Evolutionary conservation across 345 rosid genomes (phyloP), one percentile per base, ranked within the genome.

Genomic region (Lagerstroemia speciosa): DNA sequence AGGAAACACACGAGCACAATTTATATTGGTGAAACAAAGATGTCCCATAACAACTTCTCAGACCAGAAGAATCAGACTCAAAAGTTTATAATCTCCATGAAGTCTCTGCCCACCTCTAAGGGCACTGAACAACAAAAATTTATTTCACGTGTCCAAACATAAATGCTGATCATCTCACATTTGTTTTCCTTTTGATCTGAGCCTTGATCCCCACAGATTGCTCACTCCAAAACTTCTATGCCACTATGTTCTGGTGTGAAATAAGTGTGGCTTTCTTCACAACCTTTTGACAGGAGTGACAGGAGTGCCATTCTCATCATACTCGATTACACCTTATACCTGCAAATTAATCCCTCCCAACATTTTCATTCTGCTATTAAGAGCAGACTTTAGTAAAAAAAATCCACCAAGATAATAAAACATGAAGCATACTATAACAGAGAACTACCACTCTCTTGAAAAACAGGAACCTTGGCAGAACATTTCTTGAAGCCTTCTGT

Each of bases 381-480:
- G 16, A 43, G 48, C 16, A 12, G 48, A 5, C 6, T 12, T 12
- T 2, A 43, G 11, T 6, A 43, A n/a, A n/a, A n/a, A n/a, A n/a
- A n/a, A n/a, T n/a, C n/a, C n/a, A n/a, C n/a, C n/a, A n/a, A n/a
- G n/a, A n/a, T n/a, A n/a, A n/a, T n/a, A n/a, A 43, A 43, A 12
- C 48, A 2, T 43, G n/a, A 46, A 50, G 68, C 64, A 37, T 40
- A 15, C 33, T 65, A 46, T 15, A 57, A 11, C 34, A 43, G 55
- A 70, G 24, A 60, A 67, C 71, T 52, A 93, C 98, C 98, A 91
- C 74, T 9, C 66, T 82, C 88, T 74, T 89, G 78, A 84, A 79
- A 71, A 84, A 76, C 94, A 85, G 30, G 97, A 87, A 68, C 98
- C 98, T 77, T 86, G 96, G 69, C 97, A 96, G 77, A 87, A 87